These are phyloP conservation scores for Krasilnikovozyma curviuscula DNA, from an alignment of 768 basidiomycete species.

Conservation along the genomic window DNA sequence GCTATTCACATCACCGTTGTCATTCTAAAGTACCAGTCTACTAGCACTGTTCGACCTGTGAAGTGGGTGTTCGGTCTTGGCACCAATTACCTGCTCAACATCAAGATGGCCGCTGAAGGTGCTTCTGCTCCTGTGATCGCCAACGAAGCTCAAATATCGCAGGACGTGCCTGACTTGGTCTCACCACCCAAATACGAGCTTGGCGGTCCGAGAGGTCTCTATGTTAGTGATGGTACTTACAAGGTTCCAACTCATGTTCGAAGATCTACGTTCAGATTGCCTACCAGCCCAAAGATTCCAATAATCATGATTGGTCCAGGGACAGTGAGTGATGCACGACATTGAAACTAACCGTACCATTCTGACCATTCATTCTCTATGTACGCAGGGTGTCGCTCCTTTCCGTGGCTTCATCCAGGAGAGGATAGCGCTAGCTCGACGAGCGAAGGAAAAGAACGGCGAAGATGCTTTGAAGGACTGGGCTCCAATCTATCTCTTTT, in stretches of 20 bases:
- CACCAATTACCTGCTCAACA: constrained; percentile 85
- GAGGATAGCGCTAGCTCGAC: constrained; percentile 83
- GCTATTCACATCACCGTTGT: constrained; percentile 88
- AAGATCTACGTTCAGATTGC: constrained; percentile 86
- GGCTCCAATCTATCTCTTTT: constrained; percentile 87
- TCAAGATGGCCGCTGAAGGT: constrained; percentile 53
- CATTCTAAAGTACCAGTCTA: constrained; percentile 68
- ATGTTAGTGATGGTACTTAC: constrained; percentile 44
- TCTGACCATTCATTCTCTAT: neutral
- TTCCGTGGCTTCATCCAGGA: constrained; percentile 99
- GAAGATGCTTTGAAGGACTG: constrained; percentile 81
- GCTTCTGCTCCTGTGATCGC: constrained; percentile 29
- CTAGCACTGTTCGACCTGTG: constrained; percentile 16
- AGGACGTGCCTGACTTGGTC: constrained; percentile 25
- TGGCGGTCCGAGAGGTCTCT: constrained; percentile 72
- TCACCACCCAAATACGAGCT: constrained; percentile 56
- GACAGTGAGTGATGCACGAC: constrained; percentile 72
- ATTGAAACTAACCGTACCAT: no score
- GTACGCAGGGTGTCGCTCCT: constrained; percentile 74
- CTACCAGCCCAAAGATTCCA: constrained; percentile 93
- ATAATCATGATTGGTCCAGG: constrained; percentile 99
- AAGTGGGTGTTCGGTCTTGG: constrained; percentile 75
- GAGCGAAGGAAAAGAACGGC: constrained; percentile 87
- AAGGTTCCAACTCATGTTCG: constrained; percentile 87
- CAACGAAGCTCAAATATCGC: constrained; percentile 17